A percentile compares a stretch with the other conserved stretches of the same genome.
phyloP scores from a whole-genome alignment of 2,329 filamentous ascomycete species.

The Ophioceras dolichostomum region DNA sequence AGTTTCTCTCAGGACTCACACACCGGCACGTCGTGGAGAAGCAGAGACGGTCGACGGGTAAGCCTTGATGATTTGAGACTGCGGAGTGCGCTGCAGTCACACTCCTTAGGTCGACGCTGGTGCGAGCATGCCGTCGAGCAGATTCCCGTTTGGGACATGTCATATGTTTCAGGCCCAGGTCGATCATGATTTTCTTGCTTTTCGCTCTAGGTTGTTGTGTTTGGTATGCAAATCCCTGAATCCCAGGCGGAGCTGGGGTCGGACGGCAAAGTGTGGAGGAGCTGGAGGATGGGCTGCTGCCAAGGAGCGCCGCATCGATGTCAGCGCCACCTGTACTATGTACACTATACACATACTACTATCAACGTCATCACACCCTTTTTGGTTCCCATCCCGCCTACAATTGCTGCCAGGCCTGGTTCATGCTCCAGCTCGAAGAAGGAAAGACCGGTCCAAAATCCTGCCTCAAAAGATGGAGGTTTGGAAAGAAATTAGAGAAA shows the following conservation, averaged over 20 bases:
- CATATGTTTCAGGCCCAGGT: background rate
- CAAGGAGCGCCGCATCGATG: too few species aligned
- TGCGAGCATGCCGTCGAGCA: background rate
- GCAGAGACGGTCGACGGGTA: too few species aligned
- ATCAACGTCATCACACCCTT: conserved; percentile 4
- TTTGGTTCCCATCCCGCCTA: background rate
- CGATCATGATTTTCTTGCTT: background rate
- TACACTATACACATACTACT: conserved; percentile 2
- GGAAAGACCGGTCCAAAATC: background rate
- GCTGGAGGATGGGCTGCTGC: too few species aligned
- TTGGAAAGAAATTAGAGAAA: background rate
- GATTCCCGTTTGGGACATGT: background rate
- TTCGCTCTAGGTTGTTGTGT: too few species aligned
- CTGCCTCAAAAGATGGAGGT: background rate
- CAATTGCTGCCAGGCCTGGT: background rate
- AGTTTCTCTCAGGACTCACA: too few species aligned
- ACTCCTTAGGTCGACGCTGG: background rate
- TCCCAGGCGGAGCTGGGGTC: background rate
- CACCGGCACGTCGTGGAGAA: too few species aligned
- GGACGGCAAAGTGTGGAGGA: background rate
- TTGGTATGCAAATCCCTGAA: too few species aligned
- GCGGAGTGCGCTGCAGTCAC: too few species aligned
- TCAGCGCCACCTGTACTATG: too few species aligned
- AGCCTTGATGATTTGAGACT: too few species aligned
- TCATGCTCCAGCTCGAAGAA: background rate